phyloP scores from a whole-genome alignment of 306 rosid genomes.

The Echinosophora koreensis region DNA sequence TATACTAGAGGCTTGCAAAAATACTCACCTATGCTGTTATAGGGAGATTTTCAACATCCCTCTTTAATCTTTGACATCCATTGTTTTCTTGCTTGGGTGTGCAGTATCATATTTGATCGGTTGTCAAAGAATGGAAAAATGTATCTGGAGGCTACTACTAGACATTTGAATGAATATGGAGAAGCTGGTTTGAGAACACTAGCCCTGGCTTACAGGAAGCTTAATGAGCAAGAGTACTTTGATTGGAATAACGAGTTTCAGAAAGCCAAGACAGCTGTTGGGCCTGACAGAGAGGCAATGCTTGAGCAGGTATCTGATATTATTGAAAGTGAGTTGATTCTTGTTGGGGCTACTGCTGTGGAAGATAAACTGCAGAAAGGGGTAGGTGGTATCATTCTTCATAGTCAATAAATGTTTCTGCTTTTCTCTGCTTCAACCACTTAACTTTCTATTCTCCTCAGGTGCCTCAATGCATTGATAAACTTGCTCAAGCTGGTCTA shows the following conservation, averaged over 20 bases:
- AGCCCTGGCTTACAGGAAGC: conserved; percentile 85
- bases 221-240: conserved; percentile 79
- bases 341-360: conserved; percentile 97
- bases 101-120: conserved; percentile 93
- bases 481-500: conserved; percentile 99
- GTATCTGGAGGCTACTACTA: conserved; percentile 75
- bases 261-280: conserved; percentile 83
- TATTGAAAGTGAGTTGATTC: conserved; percentile 85
- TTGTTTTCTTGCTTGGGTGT: conserved; percentile 43
- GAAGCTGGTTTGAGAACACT: conserved; percentile 93
- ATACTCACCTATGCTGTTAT: background rate
- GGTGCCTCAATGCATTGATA: conserved; percentile 99
- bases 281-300: conserved; percentile 81
- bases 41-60: conserved; percentile 9
- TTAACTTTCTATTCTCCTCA: conserved; percentile 44
- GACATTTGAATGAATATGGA: conserved; percentile 92
- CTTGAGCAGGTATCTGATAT: conserved; percentile 78
- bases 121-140: conserved; percentile 81
- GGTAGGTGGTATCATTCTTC: conserved; percentile 57
- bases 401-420: conserved; percentile 18
- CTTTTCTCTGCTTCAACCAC: conserved; percentile 31
- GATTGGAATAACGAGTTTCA: conserved; percentile 88
- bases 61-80: conserved; percentile 34
- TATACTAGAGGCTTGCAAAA: conserved; percentile 34
- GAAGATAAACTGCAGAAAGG: conserved; percentile 98